Conservation (phyloP, 108 stramenopile genomes). For the Aurantiochytrium sp. region DNA sequence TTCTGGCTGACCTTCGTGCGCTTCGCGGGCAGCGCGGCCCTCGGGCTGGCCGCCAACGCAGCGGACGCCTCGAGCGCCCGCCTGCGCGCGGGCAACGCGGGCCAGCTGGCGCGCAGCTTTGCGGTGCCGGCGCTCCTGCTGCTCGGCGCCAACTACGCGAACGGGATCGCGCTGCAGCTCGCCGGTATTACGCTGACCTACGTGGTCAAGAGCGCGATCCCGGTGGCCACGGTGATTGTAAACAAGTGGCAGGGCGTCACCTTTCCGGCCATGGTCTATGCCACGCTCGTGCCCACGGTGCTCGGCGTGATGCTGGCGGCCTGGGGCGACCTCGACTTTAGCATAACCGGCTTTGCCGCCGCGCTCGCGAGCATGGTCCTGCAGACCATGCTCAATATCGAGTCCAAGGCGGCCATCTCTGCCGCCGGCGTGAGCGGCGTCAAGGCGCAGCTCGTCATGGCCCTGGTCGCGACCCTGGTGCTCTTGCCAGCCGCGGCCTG, state of each 20-base stretch:
- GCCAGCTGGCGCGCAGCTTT: background rate
- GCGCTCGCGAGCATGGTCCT: background rate
- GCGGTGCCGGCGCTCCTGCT: background rate
- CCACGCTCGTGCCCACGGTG: background rate
- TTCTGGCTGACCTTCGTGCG: conserved; percentile 4
- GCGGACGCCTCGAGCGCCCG: background rate
- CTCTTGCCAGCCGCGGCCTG: background rate
- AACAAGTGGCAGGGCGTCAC: background rate
- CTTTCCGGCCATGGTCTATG: background rate
- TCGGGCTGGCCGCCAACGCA: background rate
- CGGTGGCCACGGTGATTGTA: background rate
- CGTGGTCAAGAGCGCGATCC: conserved; percentile 20
- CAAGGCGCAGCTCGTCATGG: conserved; percentile 20
- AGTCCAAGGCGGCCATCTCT: background rate
- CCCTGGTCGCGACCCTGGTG: background rate
- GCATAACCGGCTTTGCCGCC: background rate
- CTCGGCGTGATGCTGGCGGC: conserved; percentile 5
- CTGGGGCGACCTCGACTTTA: conserved; percentile 23
- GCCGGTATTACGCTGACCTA: conserved; percentile 16
- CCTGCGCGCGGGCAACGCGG: background rate
- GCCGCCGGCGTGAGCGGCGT: background rate
- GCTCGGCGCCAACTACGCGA: conserved; percentile 10
- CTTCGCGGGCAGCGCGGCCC: background rate
- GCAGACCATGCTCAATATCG: background rate
- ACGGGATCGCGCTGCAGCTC: background rate